phyloP scores from a whole-genome alignment of 441 rosid genomes.

The Brassica hybrid region DNA sequence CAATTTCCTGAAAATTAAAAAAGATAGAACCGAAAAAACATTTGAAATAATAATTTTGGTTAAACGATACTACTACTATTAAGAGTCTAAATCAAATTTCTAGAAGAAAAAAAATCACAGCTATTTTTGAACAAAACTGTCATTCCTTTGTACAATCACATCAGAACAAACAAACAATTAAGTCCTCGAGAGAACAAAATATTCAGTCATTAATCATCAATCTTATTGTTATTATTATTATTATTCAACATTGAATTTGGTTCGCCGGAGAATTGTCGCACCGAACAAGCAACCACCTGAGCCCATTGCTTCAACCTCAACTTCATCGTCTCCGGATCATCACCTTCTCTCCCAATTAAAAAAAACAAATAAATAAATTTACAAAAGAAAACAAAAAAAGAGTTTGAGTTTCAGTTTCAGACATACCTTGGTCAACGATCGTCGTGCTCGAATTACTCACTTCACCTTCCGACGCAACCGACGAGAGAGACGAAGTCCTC shows the following conservation, averaged over 20 bases:
- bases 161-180: constrained; percentile 10
- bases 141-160: constrained; percentile 34
- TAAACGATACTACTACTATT: constrained; percentile 8
- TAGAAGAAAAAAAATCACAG: neutral
- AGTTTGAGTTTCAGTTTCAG: neutral
- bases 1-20: neutral
- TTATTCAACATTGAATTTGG: constrained; percentile 34
- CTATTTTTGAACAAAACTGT: constrained; percentile 37
- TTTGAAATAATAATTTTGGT: neutral
- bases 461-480: constrained; percentile 57
- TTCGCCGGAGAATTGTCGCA: constrained; percentile 59
- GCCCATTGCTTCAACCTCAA: constrained; percentile 82
- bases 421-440: constrained; percentile 61
- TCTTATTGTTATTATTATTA: neutral
- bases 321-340: constrained; percentile 74
- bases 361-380: neutral
- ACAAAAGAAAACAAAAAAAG: neutral
- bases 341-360: constrained; percentile 48
- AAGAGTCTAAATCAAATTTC: constrained; percentile 4
- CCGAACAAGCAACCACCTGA: constrained; percentile 79
- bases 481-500: constrained; percentile 58
- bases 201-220: neutral
- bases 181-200: neutral
- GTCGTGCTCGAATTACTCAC: constrained; percentile 41
- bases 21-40: neutral